A percentile compares a stretch with the other conserved stretches of the same genome.
Evolutionary conservation across 352 stramenopile genomes (phyloP).

Genomic region (Phytopythium montanum): DNA sequence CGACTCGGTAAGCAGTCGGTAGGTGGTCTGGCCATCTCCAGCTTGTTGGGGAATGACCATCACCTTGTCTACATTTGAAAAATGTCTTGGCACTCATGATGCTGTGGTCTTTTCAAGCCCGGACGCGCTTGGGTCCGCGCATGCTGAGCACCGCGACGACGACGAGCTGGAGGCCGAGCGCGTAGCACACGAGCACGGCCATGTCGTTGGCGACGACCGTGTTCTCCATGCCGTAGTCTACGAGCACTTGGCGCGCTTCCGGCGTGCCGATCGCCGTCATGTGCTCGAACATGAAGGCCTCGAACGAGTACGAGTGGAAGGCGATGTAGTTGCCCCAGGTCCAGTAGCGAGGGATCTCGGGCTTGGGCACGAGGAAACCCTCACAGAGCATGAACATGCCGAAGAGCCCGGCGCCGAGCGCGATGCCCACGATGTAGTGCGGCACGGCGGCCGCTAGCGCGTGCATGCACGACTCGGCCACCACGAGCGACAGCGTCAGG

Average conservation of each 20-base stretch:
- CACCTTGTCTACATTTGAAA: not conserved
- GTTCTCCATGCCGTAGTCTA: constrained; percentile 51
- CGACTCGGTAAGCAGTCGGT: not conserved
- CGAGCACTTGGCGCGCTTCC: constrained; percentile 23
- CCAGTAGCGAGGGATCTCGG: constrained; percentile 68
- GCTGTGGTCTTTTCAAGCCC: not conserved
- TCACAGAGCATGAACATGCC: constrained; percentile 88
- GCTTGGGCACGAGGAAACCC: constrained; percentile 78
- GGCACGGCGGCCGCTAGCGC: constrained; percentile 74
- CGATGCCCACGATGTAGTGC: constrained; percentile 88
- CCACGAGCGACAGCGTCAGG: constrained; percentile 72
- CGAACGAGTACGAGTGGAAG: constrained; percentile 87
- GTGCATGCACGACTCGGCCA: constrained; percentile 79
- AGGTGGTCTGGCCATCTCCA: not conserved
- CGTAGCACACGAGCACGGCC: constrained; percentile 47
- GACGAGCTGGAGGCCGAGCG: constrained; percentile 44
- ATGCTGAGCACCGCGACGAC: constrained; percentile 35
- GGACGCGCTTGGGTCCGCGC: constrained; percentile 6
- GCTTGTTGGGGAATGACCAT: not conserved
- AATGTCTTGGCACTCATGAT: no score
- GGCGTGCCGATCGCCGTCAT: constrained; percentile 30
- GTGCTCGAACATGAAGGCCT: constrained; percentile 84
- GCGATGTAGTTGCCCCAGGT: constrained; percentile 84
- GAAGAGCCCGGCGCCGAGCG: constrained; percentile 70
- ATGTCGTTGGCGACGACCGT: constrained; percentile 51